Evolutionary conservation across 2,329 filamentous ascomycete species (phyloP).

Genomic region (Colletotrichum brevisporum): DNA sequence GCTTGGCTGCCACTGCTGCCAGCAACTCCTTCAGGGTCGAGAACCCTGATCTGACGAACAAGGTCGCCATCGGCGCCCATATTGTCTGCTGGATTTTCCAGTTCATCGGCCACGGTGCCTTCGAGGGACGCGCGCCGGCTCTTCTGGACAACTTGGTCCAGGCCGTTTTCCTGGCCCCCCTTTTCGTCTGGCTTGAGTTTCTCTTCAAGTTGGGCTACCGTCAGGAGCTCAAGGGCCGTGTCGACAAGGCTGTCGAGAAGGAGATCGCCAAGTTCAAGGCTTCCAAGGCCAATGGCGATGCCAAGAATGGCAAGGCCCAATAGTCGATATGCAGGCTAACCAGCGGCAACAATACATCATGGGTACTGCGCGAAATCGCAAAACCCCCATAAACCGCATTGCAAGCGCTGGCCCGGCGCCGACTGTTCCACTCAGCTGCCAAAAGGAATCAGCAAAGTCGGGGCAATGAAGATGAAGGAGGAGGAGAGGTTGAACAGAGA

Average conservation of each 20-base stretch:
- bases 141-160: conserved; percentile 93
- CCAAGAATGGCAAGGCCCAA: conserved; percentile 66
- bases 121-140: conserved; percentile 89
- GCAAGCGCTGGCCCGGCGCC: conserved; percentile 10
- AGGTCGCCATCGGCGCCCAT: conserved; percentile 76
- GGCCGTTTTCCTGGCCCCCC: conserved; percentile 90
- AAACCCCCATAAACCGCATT: neutral
- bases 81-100: conserved; percentile 87
- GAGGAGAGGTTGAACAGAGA: conserved; percentile 19
- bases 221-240: conserved; percentile 84
- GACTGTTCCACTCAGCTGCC: conserved; percentile 5
- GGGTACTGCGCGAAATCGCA: conserved; percentile 15
- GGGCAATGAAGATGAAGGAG: neutral
- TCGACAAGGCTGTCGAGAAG: conserved; percentile 81
- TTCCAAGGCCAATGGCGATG: conserved; percentile 61
- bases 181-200: conserved; percentile 97
- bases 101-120: conserved; percentile 91
- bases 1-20: conserved; percentile 81
- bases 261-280: conserved; percentile 83
- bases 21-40: conserved; percentile 81
- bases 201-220: conserved; percentile 93
- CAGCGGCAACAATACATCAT: conserved; percentile 12
- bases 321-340: conserved; percentile 46
- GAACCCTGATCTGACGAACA: conserved; percentile 63
- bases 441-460: conserved; percentile 6